phyloP scores from a whole-genome alignment of 805 yeast genomes.

The Barnettozyma populi region DNA sequence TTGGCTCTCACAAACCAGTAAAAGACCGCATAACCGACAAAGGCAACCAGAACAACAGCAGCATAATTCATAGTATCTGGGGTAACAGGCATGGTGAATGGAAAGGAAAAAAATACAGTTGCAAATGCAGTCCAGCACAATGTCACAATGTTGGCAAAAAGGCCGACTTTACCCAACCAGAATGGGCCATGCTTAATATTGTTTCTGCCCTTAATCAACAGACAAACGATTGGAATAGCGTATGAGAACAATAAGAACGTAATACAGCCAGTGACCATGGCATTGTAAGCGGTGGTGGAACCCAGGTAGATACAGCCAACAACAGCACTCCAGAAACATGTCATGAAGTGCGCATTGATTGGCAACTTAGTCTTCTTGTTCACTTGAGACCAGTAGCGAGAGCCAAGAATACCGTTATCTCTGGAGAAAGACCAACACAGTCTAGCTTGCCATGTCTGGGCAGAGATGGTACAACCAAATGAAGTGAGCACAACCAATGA shows the following conservation, averaged over 20 bases:
- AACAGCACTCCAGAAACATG: constrained; percentile 44
- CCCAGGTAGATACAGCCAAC: constrained; percentile 59
- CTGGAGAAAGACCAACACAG: constrained; percentile 63
- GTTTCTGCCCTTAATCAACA: constrained; percentile 43
- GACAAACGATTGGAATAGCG: constrained; percentile 46
- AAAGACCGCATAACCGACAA: constrained; percentile 34
- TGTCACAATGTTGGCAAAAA: constrained; percentile 43
- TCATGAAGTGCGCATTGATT: constrained; percentile 49
- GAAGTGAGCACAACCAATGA: constrained; percentile 46
- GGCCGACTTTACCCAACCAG: constrained; percentile 55
- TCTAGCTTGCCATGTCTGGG: constrained; percentile 67
- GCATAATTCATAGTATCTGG: constrained; percentile 63
- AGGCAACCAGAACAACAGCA: constrained; percentile 48
- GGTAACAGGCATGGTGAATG: constrained; percentile 54
- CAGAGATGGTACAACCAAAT: constrained; percentile 51
- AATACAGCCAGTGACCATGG: constrained; percentile 57
- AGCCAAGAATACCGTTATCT: constrained; percentile 54
- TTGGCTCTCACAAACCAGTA: constrained; percentile 48
- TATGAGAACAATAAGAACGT: constrained; percentile 53
- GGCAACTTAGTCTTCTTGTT: constrained; percentile 46
- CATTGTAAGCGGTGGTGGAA: constrained; percentile 59
- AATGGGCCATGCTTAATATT: constrained; percentile 57
- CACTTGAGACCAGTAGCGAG: constrained; percentile 43
- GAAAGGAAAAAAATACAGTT: constrained; percentile 56
- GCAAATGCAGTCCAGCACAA: constrained; percentile 54